Conservation (phyloP, 345 rosid genomes). For the Theobroma cacao region DNA sequence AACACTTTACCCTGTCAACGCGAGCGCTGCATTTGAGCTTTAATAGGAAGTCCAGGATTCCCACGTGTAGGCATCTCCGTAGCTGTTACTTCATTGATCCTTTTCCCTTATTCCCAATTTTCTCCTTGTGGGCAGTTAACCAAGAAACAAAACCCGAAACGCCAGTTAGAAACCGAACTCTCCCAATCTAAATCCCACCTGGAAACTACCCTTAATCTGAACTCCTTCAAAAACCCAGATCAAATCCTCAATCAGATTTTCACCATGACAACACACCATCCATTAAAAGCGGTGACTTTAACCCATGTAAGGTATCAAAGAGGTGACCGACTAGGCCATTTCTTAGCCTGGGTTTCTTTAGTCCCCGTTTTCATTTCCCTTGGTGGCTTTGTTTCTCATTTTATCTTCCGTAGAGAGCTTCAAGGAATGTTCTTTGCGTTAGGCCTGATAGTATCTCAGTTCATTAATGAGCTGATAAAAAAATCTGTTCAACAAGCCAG, state of each 20-base stretch:
- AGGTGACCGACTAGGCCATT: conserved; percentile 77
- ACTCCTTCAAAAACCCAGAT: background rate
- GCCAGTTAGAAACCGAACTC: background rate
- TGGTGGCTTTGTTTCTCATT: conserved; percentile 87
- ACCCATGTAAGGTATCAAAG: conserved; percentile 81
- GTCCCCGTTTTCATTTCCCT: conserved; percentile 84
- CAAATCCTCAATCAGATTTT: background rate
- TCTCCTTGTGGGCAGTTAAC: background rate
- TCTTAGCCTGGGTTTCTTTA: conserved; percentile 91
- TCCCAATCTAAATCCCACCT: background rate
- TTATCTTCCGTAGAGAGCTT: conserved; percentile 90
- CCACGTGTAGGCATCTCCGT: conserved; percentile 5
- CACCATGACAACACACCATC: conserved; percentile 2
- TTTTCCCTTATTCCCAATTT: background rate
- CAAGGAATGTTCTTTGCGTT: conserved; percentile 84
- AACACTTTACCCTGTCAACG: background rate
- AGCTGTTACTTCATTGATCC: too few species aligned
- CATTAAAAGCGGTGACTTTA: conserved; percentile 73
- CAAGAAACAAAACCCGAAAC: background rate
- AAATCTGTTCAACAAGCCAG: conserved; percentile 78
- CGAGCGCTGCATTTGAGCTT: too few species aligned
- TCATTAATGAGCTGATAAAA: conserved; percentile 75
- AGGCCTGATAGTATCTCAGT: conserved; percentile 77
- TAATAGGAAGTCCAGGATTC: too few species aligned
- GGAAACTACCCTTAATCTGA: background rate